Conservation (phyloP, 352 stramenopile species). For the Paralagenidium karlingii region DNA sequence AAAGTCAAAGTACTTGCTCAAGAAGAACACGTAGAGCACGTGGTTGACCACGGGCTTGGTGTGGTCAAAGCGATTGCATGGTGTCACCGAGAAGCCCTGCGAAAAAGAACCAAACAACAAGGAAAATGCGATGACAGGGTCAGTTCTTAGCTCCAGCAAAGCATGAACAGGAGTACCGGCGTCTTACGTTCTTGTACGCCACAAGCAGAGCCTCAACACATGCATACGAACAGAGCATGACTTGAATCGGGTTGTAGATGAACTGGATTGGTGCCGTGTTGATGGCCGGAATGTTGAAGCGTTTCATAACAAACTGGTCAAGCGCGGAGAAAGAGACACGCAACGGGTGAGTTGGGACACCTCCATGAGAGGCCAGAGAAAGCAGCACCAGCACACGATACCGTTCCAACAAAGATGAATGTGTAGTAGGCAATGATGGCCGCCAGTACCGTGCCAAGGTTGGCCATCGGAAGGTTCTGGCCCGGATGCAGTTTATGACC, state of each 20-base stretch:
- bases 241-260: slow-evolving; percentile 95
- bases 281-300: slow-evolving; percentile 36
- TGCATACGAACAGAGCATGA: slow-evolving; percentile 95
- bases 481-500: slow-evolving; percentile 32
- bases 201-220: slow-evolving; percentile 89
- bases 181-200: slow-evolving; percentile 79
- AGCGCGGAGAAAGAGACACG: slow-evolving; percentile 4
- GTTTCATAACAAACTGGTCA: slow-evolving; percentile 53
- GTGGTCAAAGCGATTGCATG: slow-evolving; percentile 87
- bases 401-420: slow-evolving; percentile 57
- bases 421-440: slow-evolving; percentile 45
- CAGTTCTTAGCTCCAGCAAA: not conserved
- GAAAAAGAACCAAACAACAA: slow-evolving; percentile 1
- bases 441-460: slow-evolving; percentile 44
- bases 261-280: slow-evolving; percentile 86
- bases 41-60: slow-evolving; percentile 89
- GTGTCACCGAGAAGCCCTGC: slow-evolving; percentile 76
- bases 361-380: too few species aligned
- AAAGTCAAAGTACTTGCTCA: slow-evolving; percentile 94
- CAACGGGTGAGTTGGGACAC: slow-evolving; percentile 9
- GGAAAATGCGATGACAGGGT: not conserved
- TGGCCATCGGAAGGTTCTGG: slow-evolving; percentile 21
- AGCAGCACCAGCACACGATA: too few species aligned
- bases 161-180: not conserved
- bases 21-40: slow-evolving; percentile 97